These are phyloP conservation scores for Calonectria pauciramosa DNA, from an alignment of 2,329 filamentous ascomycete species.

Conservation along the genomic window DNA sequence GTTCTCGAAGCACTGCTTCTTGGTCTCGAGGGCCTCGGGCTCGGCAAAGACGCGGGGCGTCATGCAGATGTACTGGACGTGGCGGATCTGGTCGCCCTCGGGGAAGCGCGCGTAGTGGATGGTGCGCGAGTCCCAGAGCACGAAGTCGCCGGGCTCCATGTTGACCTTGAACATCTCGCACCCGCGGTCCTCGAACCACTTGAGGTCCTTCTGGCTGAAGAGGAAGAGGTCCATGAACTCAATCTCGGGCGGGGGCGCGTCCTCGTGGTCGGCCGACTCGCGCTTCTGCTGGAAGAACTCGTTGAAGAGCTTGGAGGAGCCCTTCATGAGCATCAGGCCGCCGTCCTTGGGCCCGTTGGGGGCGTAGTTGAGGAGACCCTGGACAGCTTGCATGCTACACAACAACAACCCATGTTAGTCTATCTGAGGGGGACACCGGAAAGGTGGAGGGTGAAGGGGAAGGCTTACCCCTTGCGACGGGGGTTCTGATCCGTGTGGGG, in stretches of 20 bases:
- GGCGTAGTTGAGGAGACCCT: constrained; percentile 62
- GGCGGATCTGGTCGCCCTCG: constrained; percentile 53
- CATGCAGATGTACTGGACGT: constrained; percentile 49
- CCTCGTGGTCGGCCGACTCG: constrained; percentile 47
- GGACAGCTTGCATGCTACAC: constrained; percentile 58
- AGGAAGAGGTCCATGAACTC: constrained; percentile 50
- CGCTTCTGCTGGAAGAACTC: constrained; percentile 53
- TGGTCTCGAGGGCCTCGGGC: constrained; percentile 52
- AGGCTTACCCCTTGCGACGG: constrained; percentile 48
- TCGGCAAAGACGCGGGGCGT: constrained; percentile 25
- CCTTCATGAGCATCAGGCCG: constrained; percentile 50
- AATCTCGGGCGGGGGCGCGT: constrained; percentile 51
- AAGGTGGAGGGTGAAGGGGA: background rate
- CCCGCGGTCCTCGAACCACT: constrained; percentile 52
- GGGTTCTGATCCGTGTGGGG: constrained; percentile 42
- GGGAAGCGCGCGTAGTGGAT: constrained; percentile 58
- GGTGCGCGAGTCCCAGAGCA: constrained; percentile 57
- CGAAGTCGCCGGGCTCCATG: constrained; percentile 58
- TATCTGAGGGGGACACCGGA: background rate
- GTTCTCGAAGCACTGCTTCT: constrained; percentile 56
- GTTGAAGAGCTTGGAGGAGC: constrained; percentile 45
- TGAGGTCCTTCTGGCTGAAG: constrained; percentile 50
- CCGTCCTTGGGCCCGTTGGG: constrained; percentile 53
- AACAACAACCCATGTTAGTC: background rate
- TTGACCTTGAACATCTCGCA: constrained; percentile 53